These are phyloP conservation scores for Serendipita vermifera DNA, from an alignment of 768 basidiomycete genomes.

Conservation along the genomic window DNA sequence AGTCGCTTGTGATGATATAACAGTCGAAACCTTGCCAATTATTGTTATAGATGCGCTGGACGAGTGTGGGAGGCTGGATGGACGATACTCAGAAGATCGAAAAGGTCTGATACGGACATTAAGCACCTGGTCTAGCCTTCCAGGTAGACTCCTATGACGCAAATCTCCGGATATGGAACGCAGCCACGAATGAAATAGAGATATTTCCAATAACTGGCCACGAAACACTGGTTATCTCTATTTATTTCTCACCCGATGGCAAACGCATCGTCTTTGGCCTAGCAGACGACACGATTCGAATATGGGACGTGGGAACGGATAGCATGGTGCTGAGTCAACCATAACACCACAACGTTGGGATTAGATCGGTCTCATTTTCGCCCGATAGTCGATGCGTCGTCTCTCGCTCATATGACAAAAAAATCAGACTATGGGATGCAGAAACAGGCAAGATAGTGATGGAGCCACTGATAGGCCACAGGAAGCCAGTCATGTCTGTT, in stretches of 20 bases:
- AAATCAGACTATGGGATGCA: slow-evolving; percentile 16
- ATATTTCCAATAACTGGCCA: slow-evolving; percentile 7
- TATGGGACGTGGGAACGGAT: slow-evolving; percentile 6
- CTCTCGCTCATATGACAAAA: slow-evolving; percentile 9
- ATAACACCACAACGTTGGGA: background rate
- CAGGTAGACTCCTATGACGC: too few species aligned
- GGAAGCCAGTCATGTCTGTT: slow-evolving; percentile 14
- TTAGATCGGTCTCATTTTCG: slow-evolving; percentile 13
- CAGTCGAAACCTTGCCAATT: background rate
- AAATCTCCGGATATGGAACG: too few species aligned
- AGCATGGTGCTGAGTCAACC: background rate
- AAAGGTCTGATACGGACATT: slow-evolving; percentile 15
- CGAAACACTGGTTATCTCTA: background rate
- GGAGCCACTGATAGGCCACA: slow-evolving; percentile 17
- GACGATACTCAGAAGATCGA: slow-evolving; percentile 13
- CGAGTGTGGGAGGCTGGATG: background rate
- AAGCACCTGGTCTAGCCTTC: background rate
- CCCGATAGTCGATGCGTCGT: slow-evolving; percentile 3
- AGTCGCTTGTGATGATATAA: background rate
- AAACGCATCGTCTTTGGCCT: slow-evolving; percentile 1
- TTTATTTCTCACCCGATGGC: slow-evolving; percentile 6
- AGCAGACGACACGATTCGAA: background rate
- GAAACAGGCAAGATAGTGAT: slow-evolving; percentile 19
- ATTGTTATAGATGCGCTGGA: background rate
- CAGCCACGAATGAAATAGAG: too few species aligned